These are phyloP conservation scores for Tulasnella sp. DNA, from an alignment of 768 basidiomycete genomes.

Conservation along the genomic window DNA sequence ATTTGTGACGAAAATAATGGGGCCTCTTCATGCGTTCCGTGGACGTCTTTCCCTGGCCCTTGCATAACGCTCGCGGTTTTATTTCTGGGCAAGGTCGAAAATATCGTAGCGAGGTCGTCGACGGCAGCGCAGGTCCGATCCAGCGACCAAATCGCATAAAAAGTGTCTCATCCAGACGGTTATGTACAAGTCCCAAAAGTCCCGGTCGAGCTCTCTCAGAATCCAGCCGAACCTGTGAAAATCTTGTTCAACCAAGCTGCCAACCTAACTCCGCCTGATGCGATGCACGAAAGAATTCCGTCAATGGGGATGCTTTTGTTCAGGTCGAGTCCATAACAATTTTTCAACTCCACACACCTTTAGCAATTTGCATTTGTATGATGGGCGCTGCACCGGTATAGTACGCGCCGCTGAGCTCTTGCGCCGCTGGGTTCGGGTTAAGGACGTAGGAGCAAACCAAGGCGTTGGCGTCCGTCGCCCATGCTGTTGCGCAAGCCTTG, in stretches of 20 bases:
- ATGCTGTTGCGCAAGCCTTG: slow-evolving; percentile 16
- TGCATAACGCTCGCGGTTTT: no score
- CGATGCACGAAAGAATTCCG: not conserved
- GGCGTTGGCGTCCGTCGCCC: slow-evolving; percentile 23
- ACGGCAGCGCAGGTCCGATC: no score
- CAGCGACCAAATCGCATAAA: no score
- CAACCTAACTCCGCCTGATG: slow-evolving; percentile 23
- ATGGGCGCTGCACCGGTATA: slow-evolving; percentile 21
- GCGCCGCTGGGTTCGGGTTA: not conserved
- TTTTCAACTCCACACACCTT: not conserved
- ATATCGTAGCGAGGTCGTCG: no score
- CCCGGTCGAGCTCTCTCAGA: not conserved
- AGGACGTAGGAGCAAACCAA: slow-evolving; percentile 24
- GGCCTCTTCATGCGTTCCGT: no score
- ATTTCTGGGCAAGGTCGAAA: no score
- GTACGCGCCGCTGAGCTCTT: slow-evolving; percentile 20
- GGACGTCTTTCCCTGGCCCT: no score
- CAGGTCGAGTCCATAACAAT: not conserved
- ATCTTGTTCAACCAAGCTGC: slow-evolving; percentile 28
- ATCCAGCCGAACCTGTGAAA: slow-evolving; percentile 25
- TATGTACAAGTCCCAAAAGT: no score
- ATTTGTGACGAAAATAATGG: no score
- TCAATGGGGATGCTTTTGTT: not conserved
- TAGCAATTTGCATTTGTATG: slow-evolving; percentile 25
- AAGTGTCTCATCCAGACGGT: no score